Evolutionary conservation across 2,329 filamentous ascomycete species (phyloP), one percentile per base, ranked within the genome.

Genomic region (Esteya vermicola): DNA sequence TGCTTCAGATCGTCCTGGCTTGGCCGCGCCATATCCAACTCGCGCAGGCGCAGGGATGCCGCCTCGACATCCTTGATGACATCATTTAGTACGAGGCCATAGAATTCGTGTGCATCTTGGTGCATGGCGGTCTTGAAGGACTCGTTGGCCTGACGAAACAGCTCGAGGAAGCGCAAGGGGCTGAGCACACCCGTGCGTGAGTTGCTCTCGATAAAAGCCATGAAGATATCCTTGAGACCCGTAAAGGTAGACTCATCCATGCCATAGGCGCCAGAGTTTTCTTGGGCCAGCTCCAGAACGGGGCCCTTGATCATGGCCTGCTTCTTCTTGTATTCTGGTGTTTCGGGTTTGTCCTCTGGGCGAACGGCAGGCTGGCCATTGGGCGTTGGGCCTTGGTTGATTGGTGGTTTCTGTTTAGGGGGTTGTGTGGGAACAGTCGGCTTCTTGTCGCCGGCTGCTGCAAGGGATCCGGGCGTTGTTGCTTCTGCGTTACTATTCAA

Each of bases 81-180:
- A 55, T 94, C 83, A 57, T 98, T 98, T n/a, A 98, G 67, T 3
- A 98, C 70, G 25, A 96, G 65, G 44, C 93, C 93, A 51, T 96
- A 75, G 50, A 98, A 98, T 55, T 98, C 91, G 58, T 98, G 91
- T 1, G 91, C 91, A 56, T 98, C 91, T 57, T 98, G 91, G 58
- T 98, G 91, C 84, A 95, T 94, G 4, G 88, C 84, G 30, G 86
- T 89, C 43, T 86, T 78, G 53, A 98, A 98, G 81, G 94, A 88
- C 58, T 98, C 91, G 56, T 98, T 93, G 51, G 96, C 85, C 46
- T 83, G 76, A 54, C 88, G 85, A 53, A 98, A 77, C 21, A 95
- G 88, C 54, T 98, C 89, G 27, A 98, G 68, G 47, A 98, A 95
- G 46, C 88, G 81, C 52, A 89, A 80, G 2, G 91, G 91, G 53